Conservation (phyloP, 306 rosid species). For the Lupinus albus region DNA sequence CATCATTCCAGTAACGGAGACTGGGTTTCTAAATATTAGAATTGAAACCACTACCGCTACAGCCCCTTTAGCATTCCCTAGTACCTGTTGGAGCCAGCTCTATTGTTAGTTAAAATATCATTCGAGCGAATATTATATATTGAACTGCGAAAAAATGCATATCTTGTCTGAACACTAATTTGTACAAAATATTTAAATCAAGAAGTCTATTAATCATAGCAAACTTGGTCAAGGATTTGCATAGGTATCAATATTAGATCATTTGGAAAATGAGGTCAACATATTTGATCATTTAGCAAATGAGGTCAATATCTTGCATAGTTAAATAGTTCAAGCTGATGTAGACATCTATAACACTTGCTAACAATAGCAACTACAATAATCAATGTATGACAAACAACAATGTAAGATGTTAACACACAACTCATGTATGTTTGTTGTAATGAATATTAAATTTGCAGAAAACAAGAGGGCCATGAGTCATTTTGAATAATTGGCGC, state of each 20-base stretch:
- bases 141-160: background rate
- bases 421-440: slow-evolving; percentile 16
- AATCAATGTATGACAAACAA: slow-evolving; percentile 38
- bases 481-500: slow-evolving; percentile 31
- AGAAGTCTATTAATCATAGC: background rate
- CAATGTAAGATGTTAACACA: slow-evolving; percentile 34
- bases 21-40: slow-evolving; percentile 90
- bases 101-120: slow-evolving; percentile 22
- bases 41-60: slow-evolving; percentile 97
- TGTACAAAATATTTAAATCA: background rate
- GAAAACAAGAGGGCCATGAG: background rate
- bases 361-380: slow-evolving; percentile 9
- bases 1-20: slow-evolving; percentile 97
- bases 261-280: slow-evolving; percentile 10
- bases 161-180: background rate
- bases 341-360: slow-evolving; percentile 7
- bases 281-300: background rate
- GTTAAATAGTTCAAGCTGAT: background rate
- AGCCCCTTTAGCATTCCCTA: slow-evolving; percentile 98
- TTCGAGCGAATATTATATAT: slow-evolving; percentile 19
- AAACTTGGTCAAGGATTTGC: background rate
- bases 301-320: slow-evolving; percentile 9
- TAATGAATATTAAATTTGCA: slow-evolving; percentile 27
- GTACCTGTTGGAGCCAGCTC: slow-evolving; percentile 68
- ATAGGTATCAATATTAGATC: background rate